These are phyloP conservation scores for Aurantiochytrium sp. DNA, from an alignment of 108 stramenopile genomes.

Conservation along the genomic window DNA sequence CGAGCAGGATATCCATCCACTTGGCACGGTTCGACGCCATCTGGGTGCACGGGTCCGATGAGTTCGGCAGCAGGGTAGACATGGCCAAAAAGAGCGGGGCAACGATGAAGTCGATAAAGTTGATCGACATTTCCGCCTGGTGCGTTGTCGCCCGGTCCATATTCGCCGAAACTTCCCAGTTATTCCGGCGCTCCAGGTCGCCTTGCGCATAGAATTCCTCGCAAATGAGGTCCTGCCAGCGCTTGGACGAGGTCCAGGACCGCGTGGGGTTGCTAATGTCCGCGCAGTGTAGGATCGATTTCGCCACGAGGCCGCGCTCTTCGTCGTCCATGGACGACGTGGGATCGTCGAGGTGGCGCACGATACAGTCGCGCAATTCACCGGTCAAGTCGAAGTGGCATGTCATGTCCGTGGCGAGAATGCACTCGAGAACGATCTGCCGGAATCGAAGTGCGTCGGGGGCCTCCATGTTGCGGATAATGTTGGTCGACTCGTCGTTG, in stretches of 20 bases:
- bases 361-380: background rate
- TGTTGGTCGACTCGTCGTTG: constrained; percentile 19
- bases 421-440: constrained; percentile 57
- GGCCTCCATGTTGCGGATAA: constrained; percentile 39
- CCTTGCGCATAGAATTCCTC: constrained; percentile 69
- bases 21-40: background rate
- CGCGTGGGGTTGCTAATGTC: constrained; percentile 66
- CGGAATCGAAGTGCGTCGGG: constrained; percentile 41
- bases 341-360: background rate
- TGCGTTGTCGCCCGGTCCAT: constrained; percentile 55
- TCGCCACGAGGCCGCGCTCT: constrained; percentile 38
- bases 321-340: background rate
- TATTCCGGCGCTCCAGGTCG: constrained; percentile 50
- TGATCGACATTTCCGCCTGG: constrained; percentile 48
- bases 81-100: constrained; percentile 41
- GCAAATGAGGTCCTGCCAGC: constrained; percentile 54
- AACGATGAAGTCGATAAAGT: constrained; percentile 65
- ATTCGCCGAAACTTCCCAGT: constrained; percentile 51
- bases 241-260: constrained; percentile 40
- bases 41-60: background rate
- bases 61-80: constrained; percentile 25
- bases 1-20: background rate
- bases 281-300: constrained; percentile 58
- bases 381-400: constrained; percentile 56
- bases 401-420: constrained; percentile 77